Evolutionary conservation across 164 flowering plant genomes (phyloP), one percentile per base, ranked within the genome.

Genomic region (Macadamia tetraphylla): DNA sequence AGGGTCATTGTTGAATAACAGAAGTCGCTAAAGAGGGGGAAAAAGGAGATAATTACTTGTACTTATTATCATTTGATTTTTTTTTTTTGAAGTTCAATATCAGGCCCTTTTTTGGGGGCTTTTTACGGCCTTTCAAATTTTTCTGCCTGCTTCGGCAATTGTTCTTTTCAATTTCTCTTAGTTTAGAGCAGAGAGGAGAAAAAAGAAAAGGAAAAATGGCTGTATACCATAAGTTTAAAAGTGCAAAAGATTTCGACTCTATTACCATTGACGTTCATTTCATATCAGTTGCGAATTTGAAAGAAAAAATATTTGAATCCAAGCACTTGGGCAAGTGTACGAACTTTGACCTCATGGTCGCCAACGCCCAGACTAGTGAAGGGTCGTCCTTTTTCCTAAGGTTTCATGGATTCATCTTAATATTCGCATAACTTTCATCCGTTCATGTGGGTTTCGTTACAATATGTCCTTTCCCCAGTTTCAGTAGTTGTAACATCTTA

Each of bases 311-410:
- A 70, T 92, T 90, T 78, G 98, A 92, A 87, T 82, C 92, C 74
- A 95, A 92, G 98, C 99, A 92, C 69, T 84, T 91, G 88, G 96
- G 97, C 67, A 88, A 87, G 87, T 98, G 99, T 70, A 92, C 89
- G 9, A 97, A 92, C 85, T 90, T 86, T 79, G 99, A 95, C 84
- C 94, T 95, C 68, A 82, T 91, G 76, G 91, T 95, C 80, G 81
- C 97, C 81, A 91, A 95, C 69, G 96, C 98, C 74, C 97, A 92
- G 82, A 88, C 97, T 74, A 84, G 85, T 62, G 98, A 95, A 95
- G 99, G 99, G 92, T 84, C 83, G 97, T 90, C 74, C 71, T 67
- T 58, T 65, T 64, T 71, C 64, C 67, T 59, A 29, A 14, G 63
- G 14, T 11, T 58, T 62, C 14, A 43, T 23, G 23, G 23, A 23